Conservation (phyloP, 176 grass and related monocot species). For the Tuctoria greenei region DNA sequence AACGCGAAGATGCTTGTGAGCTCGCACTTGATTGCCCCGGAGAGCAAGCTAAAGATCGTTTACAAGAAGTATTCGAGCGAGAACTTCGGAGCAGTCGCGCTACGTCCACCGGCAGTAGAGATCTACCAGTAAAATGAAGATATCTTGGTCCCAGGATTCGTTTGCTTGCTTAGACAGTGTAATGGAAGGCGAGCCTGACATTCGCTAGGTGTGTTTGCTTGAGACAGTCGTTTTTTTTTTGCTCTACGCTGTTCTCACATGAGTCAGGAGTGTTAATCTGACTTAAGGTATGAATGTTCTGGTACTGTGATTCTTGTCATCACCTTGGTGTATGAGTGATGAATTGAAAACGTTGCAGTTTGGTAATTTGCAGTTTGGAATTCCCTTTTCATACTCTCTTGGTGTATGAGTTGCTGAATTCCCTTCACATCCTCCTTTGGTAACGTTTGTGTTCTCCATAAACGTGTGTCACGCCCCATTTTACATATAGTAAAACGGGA, state of each 20-base stretch:
- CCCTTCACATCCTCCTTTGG: too few relatives aligned
- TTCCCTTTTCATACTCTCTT: too few relatives aligned
- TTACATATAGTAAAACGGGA: too few relatives aligned
- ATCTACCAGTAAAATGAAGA: conserved; percentile 38
- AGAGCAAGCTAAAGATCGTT: conserved; percentile 67
- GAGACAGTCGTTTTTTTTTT: conserved; percentile 13
- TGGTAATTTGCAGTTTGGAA: too few relatives aligned
- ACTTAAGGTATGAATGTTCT: neutral
- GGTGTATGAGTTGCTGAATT: too few relatives aligned
- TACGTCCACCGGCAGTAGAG: conserved; percentile 48
- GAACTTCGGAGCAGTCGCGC: conserved; percentile 62
- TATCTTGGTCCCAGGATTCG: neutral
- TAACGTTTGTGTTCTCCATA: too few relatives aligned
- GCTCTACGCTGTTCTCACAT: conserved; percentile 18
- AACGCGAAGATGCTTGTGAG: conserved; percentile 53
- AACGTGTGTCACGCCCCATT: too few relatives aligned
- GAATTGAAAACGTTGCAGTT: neutral
- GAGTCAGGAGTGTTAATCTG: conserved; percentile 42
- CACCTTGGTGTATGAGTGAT: neutral
- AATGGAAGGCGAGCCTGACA: conserved; percentile 46
- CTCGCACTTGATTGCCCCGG: conserved; percentile 46
- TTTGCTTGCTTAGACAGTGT: conserved; percentile 27
- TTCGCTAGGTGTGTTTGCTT: neutral
- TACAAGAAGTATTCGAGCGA: conserved; percentile 81
- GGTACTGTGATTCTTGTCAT: neutral